Evolutionary conservation across 768 basidiomycete genomes (phyloP), one percentile per base, ranked within the genome.

Genomic region (Rhizopogon rudus): DNA sequence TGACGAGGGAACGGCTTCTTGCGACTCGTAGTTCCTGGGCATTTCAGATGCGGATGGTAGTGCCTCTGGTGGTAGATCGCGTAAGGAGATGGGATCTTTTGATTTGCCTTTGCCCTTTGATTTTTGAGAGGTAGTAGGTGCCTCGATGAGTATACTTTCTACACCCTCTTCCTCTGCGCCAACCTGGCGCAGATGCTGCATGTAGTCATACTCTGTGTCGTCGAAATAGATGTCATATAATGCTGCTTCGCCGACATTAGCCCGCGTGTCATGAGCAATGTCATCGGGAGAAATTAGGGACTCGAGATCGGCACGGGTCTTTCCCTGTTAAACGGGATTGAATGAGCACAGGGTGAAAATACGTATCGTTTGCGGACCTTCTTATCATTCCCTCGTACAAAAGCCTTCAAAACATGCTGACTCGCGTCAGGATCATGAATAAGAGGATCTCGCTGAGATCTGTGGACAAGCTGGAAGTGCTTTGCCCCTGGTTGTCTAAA

Each of bases 181-280:
- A 49, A 91, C 83, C 2, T 81, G 63, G 12, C 92, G 87, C 43
- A 99, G 81, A 72, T 99, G 97, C 69, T 95, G 88, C 91, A 98
- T 93, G 75, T 99, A 99, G 71, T 99, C 91, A 75, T 99, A 99
- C 56, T 93, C 82, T 6, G 91, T 88, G 66, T 99, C 95, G 73
- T 98, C 94, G 72, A 83, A 98, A 73, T 92, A 92, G 65, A 99
- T 74, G 3, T 94, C 97, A 69, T 98, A 95, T 8, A 83, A 67
- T 6, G 88, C 76, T 0, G 97, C 97, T 73, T 98, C 91, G 54
- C 96, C 97, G 49, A 88, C 77, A 58, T 87, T 88, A 25, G 71
- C 62, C 52, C 77, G 75, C 13, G 63, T 64, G 52, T 81, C 81
- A 40, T 75, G 77, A 14, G 70, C 71, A 44, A 81, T 64, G 25